A percentile compares a stretch with the other conserved stretches of the same genome.
Conservation (phyloP, 768 basidiomycete genomes). For the Trametes punicea region DNA sequence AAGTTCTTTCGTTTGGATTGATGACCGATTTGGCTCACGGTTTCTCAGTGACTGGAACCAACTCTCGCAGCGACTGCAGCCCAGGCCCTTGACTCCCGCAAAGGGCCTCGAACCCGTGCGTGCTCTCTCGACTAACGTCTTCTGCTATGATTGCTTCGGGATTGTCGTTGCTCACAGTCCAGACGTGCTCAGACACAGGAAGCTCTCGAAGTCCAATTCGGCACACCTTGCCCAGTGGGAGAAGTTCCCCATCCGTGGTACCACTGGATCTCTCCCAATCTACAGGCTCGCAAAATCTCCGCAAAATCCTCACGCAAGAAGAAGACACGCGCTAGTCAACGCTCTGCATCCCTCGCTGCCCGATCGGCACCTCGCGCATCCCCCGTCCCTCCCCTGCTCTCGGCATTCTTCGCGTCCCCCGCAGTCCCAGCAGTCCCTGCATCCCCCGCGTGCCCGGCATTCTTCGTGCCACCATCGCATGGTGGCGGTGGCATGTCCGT, state of each 20-base stretch:
- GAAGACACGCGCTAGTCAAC: neutral
- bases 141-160: too few species aligned
- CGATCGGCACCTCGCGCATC: neutral
- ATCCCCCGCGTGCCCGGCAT: neutral
- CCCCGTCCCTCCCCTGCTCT: neutral
- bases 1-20: neutral
- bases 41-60: neutral
- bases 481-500: neutral
- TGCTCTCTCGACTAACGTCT: neutral
- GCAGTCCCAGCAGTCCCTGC: neutral
- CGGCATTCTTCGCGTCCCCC: conserved; percentile 2
- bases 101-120: neutral
- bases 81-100: neutral
- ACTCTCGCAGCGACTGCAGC: conserved; percentile 3
- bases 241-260: conserved; percentile 4
- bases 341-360: neutral
- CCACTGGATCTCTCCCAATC: conserved; percentile 7
- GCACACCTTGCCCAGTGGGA: neutral
- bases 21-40: neutral
- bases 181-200: neutral
- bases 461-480: neutral
- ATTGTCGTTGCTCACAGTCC: neutral
- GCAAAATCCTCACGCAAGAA: neutral
- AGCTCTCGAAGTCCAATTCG: neutral
- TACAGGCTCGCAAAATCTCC: neutral